phyloP scores from a whole-genome alignment of 345 rosid genomes.

The Gossypium bickii region DNA sequence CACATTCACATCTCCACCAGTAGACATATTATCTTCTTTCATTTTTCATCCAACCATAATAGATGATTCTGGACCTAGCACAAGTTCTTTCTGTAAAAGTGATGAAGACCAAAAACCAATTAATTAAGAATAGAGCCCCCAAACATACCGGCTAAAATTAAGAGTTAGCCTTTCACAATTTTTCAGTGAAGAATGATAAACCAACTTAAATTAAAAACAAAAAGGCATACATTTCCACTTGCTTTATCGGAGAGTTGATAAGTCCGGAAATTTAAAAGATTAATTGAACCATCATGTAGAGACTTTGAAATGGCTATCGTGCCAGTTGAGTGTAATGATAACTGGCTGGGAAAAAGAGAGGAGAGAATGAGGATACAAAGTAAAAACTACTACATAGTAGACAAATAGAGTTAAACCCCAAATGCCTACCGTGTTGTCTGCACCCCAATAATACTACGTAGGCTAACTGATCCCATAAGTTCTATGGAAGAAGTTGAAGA shows the following conservation, averaged over 20 bases:
- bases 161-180: slow-evolving; percentile 12
- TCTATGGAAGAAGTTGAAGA: slow-evolving; percentile 78
- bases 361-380: slow-evolving; percentile 11
- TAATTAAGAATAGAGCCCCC: slow-evolving; percentile 10
- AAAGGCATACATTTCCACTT: slow-evolving; percentile 69
- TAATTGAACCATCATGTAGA: slow-evolving; percentile 81
- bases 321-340: slow-evolving; percentile 79
- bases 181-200: not conserved
- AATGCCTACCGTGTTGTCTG: slow-evolving; percentile 69
- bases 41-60: slow-evolving; percentile 79
- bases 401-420: slow-evolving; percentile 10
- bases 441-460: slow-evolving; percentile 66
- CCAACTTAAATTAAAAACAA: slow-evolving; percentile 8
- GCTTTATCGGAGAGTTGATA: slow-evolving; percentile 83
- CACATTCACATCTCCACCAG: slow-evolving; percentile 76
- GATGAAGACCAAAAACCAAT: slow-evolving; percentile 17
- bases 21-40: slow-evolving; percentile 73
- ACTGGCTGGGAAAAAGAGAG: slow-evolving; percentile 41
- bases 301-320: slow-evolving; percentile 71
- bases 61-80: slow-evolving; percentile 72
- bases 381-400: not conserved
- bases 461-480: slow-evolving; percentile 71
- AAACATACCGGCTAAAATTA: not conserved
- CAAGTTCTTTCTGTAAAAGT: slow-evolving; percentile 63
- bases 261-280: slow-evolving; percentile 88